These are phyloP conservation scores for Taxillus chinensis DNA, from an alignment of 164 flowering plant species.

Conservation along the genomic window DNA sequence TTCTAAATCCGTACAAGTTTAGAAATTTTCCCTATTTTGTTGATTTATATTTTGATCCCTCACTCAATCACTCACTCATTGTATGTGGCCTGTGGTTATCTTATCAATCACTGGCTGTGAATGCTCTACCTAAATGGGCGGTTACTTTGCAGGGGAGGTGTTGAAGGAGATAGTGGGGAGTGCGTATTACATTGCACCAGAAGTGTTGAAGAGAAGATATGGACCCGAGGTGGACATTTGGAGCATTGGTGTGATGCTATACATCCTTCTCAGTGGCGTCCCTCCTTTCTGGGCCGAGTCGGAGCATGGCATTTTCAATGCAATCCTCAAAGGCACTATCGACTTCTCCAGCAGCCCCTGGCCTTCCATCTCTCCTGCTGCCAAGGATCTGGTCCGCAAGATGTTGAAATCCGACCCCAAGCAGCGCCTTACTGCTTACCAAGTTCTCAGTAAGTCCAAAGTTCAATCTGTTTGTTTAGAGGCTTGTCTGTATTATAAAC, in stretches of 20 bases:
- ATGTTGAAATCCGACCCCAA: constrained; percentile 77
- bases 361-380: constrained; percentile 72
- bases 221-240: constrained; percentile 84
- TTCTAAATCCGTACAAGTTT: too few relatives aligned
- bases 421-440: constrained; percentile 67
- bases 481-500: too few relatives aligned
- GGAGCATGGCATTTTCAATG: constrained; percentile 82
- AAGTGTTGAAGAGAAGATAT: constrained; percentile 68
- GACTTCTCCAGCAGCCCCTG: constrained; percentile 84
- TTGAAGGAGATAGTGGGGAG: constrained; percentile 78
- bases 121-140: neutral
- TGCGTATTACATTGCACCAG: constrained; percentile 85
- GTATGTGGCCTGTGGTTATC: too few relatives aligned
- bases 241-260: constrained; percentile 83
- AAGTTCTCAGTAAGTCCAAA: constrained; percentile 64
- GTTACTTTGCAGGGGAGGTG: constrained; percentile 40
- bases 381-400: constrained; percentile 78
- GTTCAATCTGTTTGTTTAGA: too few relatives aligned
- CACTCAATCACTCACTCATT: too few relatives aligned
- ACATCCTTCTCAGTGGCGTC: constrained; percentile 68
- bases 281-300: constrained; percentile 95
- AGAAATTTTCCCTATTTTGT: too few relatives aligned
- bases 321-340: constrained; percentile 58
- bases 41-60: too few relatives aligned
- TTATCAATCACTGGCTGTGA: too few relatives aligned